phyloP scores from a whole-genome alignment of 2,329 filamentous ascomycete species.

The Lasiodiplodia sp. region DNA sequence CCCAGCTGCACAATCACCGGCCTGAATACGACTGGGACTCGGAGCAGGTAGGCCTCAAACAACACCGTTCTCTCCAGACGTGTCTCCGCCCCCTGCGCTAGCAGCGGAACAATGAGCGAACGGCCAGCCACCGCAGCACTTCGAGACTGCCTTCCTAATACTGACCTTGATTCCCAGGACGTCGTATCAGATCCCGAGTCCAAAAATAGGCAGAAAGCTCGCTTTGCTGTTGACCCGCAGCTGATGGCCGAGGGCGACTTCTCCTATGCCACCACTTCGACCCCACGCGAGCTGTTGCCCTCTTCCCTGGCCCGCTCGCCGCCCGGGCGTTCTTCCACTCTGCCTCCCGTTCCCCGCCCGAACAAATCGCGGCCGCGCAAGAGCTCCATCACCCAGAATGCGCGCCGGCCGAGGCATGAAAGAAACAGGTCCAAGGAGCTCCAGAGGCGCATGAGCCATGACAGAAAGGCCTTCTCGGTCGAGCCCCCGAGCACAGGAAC shows the following conservation, averaged over 20 bases:
- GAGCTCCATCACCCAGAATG: conserved; percentile 82
- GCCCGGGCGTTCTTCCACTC: conserved; percentile 83
- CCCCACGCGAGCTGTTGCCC: conserved; percentile 78
- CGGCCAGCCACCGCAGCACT: conserved; percentile 11
- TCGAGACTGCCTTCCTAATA: neutral
- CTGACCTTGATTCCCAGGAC: conserved; percentile 38
- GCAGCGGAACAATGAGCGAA: conserved; percentile 34
- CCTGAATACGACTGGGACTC: conserved; percentile 79
- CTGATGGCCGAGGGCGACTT: conserved; percentile 29
- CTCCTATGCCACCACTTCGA: conserved; percentile 51
- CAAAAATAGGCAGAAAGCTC: conserved; percentile 47
- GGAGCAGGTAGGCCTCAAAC: conserved; percentile 63
- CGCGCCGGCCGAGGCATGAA: conserved; percentile 78
- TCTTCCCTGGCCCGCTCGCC: conserved; percentile 84
- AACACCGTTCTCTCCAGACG: conserved; percentile 43
- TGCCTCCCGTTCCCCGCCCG: conserved; percentile 81
- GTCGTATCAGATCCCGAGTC: conserved; percentile 48
- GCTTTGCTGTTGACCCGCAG: conserved; percentile 44
- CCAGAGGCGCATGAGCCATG: conserved; percentile 74
- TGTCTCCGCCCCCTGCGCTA: conserved; percentile 35
- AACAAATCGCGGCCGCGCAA: conserved; percentile 80
- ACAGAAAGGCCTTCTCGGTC: conserved; percentile 83
- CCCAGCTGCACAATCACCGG: conserved; percentile 82
- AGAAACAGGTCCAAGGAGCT: conserved; percentile 79
- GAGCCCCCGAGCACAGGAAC: conserved; percentile 77